Base-by-base conservation (phyloP, 805 yeast genomes). In the Wickerhamiella hasegawae region DNA sequence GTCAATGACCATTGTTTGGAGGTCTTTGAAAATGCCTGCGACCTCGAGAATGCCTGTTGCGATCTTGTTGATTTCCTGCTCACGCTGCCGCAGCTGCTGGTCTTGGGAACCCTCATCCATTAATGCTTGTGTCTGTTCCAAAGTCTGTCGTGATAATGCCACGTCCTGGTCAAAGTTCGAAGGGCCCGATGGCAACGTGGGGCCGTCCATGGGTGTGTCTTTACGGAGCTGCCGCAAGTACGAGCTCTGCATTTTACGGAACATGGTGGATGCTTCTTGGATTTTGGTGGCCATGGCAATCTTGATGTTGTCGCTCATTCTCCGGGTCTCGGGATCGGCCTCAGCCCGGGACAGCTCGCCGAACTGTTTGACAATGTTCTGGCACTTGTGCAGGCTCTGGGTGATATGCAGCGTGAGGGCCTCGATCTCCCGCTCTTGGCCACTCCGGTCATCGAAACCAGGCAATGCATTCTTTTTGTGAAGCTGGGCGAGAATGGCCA, bases 21-120 rank as follows among this genome's bases (percentile, higher is more conserved):
- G 70, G 50, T 90, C 97, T 52, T 79, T 78, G 62, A 90, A 90
- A 31, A 90, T 87, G 1, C 87, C 82, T 21, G 92, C 79, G 1
- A 90, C 81, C 53, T 90, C 99, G 28, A 87, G 61, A 31, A 90
- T 93, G 34, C 96, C 94, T 63, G 81, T 82, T 3, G 98, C 97
- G 36, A 90, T 67, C 45, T 78, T 79, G 22, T 79, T 78, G 35
- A 90, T 90, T 50, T 87, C 98, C 35, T 74, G 70, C 50, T 90
- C 98, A 36, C 98, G 65, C 45, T 79, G 82, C 37, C 71, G 68
- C 25, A 80, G 45, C 38, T 46, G 44, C 4, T 33, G 45, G 27
- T 45, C 46, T 54, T 49, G 56, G 53, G 46, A 35, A 40, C 47
- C 32, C 43, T 33, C 54, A 55, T 34, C 47, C 43, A 21, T 43